Evolutionary conservation across 108 stramenopile species (phyloP).

Genomic region (Nannochloropsis granulata): DNA sequence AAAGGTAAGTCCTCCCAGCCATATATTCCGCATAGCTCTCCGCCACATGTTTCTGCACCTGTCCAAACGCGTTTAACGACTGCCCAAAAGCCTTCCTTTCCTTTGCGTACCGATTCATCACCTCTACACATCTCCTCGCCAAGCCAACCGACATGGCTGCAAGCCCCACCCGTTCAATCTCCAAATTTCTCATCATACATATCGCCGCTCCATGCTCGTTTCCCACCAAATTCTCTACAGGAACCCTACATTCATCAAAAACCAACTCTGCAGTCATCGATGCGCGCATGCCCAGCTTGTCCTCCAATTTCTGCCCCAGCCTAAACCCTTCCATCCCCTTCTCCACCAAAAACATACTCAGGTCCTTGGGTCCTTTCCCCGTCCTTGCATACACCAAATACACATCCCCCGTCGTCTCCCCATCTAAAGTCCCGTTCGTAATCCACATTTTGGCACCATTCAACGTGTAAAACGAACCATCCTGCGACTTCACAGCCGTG

Average conservation of each 20-base stretch:
- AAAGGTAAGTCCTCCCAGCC: conserved; percentile 83
- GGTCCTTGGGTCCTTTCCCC: conserved; percentile 33
- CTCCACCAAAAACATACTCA: conserved; percentile 82
- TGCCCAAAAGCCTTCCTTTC: conserved; percentile 82
- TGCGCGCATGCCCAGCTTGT: conserved; percentile 87
- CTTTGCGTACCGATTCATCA: conserved; percentile 73
- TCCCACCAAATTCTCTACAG: conserved; percentile 66
- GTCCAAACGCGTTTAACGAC: conserved; percentile 66
- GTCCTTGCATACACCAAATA: conserved; percentile 93
- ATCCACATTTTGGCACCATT: conserved; percentile 99
- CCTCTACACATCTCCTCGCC: conserved; percentile 73
- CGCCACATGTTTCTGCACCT: conserved; percentile 77
- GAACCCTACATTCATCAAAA: conserved; percentile 67
- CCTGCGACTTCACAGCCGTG: conserved; percentile 46
- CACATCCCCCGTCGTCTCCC: conserved; percentile 66
- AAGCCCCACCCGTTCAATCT: conserved; percentile 86
- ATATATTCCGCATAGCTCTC: conserved; percentile 79
- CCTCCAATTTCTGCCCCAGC: conserved; percentile 83
- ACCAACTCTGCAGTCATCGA: conserved; percentile 91
- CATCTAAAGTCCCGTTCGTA: conserved; percentile 89
- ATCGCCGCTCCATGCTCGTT: conserved; percentile 68
- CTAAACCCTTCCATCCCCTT: conserved; percentile 86
- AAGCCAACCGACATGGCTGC: conserved; percentile 92
- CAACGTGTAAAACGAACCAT: conserved; percentile 45
- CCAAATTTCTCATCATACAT: conserved; percentile 98